Base-by-base conservation (phyloP, 495 filamentous ascomycete genomes). In the Parathielavia appendiculata region DNA sequence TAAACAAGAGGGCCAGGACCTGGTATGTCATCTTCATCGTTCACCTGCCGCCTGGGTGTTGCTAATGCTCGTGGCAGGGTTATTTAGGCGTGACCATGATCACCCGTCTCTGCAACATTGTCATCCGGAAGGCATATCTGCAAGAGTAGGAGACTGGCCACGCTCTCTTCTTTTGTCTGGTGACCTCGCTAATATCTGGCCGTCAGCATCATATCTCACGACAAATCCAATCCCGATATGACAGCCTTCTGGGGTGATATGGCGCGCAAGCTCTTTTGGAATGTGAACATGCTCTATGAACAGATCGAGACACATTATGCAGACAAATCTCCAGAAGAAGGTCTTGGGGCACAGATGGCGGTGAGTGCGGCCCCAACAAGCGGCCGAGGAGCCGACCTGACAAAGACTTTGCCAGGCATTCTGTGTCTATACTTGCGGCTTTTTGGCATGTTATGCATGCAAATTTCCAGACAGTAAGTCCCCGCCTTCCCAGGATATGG, bases 71-170 rank as follows among this genome's bases (percentile, higher is more conserved):
- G 35, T 36, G 36, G 14, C 10, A 78, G 74, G 72, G 73, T 11
- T 81, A 80, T 62, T 71, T 81, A 5, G 74, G 75, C 6, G 69
- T 79, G 8, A 77, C 77, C 11, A 79, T 75, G 64, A 73, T 74
- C 30, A 69, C 74, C 14, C 70, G 78, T 7, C 71, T 81, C 6
- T 79, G 75, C 58, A 76, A 81, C 43, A 79, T 81, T 48, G 72
- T 80, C 12, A 65, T 80, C 9, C 69, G 77, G 11, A 76, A 77
- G 56, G 72, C 73, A 26, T 78, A 79, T 35, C 60, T 79, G 57
- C 64, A 70, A 54, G 71, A 79, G 76, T 77, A 71, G 26, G 73
- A 66, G 14, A 13, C 13, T 39, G 19, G 12, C n/a, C 17, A 5
- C 40, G 11, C 26, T 3, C 2, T 6, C 26, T 30, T 44, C 20